Evolutionary conservation across 2,329 filamentous ascomycete species (phyloP).

Genomic region (Chaetomium sp.): DNA sequence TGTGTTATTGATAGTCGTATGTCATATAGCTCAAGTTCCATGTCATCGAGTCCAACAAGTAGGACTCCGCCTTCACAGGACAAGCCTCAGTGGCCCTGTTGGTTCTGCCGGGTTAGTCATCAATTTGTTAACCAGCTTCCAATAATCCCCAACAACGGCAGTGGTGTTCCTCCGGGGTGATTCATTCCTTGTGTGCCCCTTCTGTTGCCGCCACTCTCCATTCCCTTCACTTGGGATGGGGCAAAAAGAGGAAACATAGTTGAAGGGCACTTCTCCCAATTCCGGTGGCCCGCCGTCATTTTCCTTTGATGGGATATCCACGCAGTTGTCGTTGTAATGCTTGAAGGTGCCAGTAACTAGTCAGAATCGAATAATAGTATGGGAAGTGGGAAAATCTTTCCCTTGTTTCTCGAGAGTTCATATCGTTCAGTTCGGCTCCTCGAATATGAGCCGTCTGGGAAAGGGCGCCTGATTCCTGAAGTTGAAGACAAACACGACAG

Average conservation of each 20-base stretch:
- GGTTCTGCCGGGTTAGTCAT: background rate
- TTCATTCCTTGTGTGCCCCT: background rate
- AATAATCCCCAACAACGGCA: background rate
- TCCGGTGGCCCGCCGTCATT: background rate
- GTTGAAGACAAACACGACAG: too few relatives aligned
- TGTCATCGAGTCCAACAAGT: background rate
- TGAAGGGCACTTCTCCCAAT: background rate
- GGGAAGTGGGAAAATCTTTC: background rate
- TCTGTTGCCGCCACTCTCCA: background rate
- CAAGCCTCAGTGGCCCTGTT: background rate
- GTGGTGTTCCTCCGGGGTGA: too few relatives aligned
- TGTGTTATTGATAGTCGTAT: background rate
- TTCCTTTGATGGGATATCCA: background rate
- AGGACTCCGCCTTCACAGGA: background rate
- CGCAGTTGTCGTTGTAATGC: background rate
- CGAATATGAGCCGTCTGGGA: background rate
- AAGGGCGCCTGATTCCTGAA: too few relatives aligned
- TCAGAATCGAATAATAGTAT: background rate
- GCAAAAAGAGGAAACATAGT: background rate
- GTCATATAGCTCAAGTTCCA: background rate
- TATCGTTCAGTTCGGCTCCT: background rate
- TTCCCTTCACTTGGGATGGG: background rate
- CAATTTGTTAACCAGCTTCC: background rate
- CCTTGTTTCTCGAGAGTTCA: background rate
- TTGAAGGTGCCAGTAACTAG: background rate